Base-by-base conservation (phyloP, 176 grass and related monocot genomes). In the Saccharum spontaneum region DNA sequence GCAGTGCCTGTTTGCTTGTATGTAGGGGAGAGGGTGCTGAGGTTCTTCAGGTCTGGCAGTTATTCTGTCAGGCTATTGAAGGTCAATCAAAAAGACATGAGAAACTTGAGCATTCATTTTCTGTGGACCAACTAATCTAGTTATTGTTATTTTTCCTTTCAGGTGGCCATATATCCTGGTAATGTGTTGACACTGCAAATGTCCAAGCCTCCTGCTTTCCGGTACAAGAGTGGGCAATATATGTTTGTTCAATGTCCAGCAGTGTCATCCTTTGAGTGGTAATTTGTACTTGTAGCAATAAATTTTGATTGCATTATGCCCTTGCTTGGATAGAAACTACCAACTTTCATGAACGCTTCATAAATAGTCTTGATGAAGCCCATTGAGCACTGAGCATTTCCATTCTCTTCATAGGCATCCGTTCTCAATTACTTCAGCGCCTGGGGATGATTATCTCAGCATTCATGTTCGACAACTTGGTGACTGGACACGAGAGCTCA, bases 161-260 rank as follows among this genome's bases (percentile, higher is more conserved):
- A 99, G 97, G 94, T 99, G 76, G 94, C 94, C 46, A 92, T 99
- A 88, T 99, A 99, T 90, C 97, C 92, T 77, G 97, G 97, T 66
- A 94, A 99, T 75, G 97, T 99, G 81, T 88, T 99, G 66, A 94
- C 94, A 22, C 62, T 97, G 62, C 97, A 99, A 83, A 99, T 99
- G 94, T 97, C 97, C 23, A 99, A 92, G 65, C 94, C 97, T 59
- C 82, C 86, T 12, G 78, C 79, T 78, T 99, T 97, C 69, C 93
- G 97, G 34, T 91, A 99, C 88, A 99, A 94, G 82, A 99, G 97
- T 4, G 97, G 97, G 13, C 94, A 99, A 81, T 99, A 99, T 86
- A 99, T 99, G 97, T 99, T 99, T 89, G 94, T 99, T 81, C 92
- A 99, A 60, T 99, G 97, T 80, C 97, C 97, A 73, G 91, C 90